These are phyloP conservation scores for Phytophthora colocasiae DNA, from an alignment of 352 stramenopile species.

Conservation along the genomic window DNA sequence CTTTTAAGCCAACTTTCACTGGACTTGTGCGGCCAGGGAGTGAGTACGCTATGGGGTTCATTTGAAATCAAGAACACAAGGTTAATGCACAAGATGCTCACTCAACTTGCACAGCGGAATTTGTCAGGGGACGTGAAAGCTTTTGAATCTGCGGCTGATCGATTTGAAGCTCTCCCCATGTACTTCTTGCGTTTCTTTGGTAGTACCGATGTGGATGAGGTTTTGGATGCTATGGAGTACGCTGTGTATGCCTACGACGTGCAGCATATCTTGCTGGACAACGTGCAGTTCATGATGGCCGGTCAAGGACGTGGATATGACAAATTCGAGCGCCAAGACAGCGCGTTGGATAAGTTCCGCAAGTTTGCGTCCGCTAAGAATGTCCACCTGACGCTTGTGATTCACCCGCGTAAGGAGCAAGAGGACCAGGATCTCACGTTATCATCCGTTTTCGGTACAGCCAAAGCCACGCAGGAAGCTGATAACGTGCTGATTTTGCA, in stretches of 20 bases:
- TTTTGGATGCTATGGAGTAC: slow-evolving; percentile 99
- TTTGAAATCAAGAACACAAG: slow-evolving; percentile 99
- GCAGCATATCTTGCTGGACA: slow-evolving; percentile 99
- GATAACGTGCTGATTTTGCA: slow-evolving; percentile 99
- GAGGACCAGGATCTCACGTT: slow-evolving; percentile 94
- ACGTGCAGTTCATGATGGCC: slow-evolving; percentile 99
- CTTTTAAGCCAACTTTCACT: slow-evolving; percentile 92
- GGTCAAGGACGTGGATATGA: slow-evolving; percentile 85
- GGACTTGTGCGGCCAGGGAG: slow-evolving; percentile 93
- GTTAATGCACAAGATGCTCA: slow-evolving; percentile 98
- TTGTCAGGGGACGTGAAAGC: slow-evolving; percentile 76
- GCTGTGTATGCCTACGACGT: slow-evolving; percentile 98
- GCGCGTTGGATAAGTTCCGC: slow-evolving; percentile 96
- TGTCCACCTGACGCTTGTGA: slow-evolving; percentile 98
- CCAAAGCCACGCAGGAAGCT: slow-evolving; percentile 99
- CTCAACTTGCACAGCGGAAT: slow-evolving; percentile 89
- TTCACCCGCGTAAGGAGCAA: slow-evolving; percentile 99
- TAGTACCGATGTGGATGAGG: slow-evolving; percentile 93
- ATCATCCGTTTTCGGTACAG: slow-evolving; percentile 97
- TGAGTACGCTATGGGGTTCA: slow-evolving; percentile 98
- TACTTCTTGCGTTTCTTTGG: slow-evolving; percentile 99
- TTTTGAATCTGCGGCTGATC: slow-evolving; percentile 82
- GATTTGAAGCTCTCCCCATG: slow-evolving; percentile 96
- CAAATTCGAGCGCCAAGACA: slow-evolving; percentile 92
- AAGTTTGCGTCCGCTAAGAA: slow-evolving; percentile 98